Base-by-base conservation (phyloP, 176 grass and related monocot genomes). In the Alopecurus myosuroides region DNA sequence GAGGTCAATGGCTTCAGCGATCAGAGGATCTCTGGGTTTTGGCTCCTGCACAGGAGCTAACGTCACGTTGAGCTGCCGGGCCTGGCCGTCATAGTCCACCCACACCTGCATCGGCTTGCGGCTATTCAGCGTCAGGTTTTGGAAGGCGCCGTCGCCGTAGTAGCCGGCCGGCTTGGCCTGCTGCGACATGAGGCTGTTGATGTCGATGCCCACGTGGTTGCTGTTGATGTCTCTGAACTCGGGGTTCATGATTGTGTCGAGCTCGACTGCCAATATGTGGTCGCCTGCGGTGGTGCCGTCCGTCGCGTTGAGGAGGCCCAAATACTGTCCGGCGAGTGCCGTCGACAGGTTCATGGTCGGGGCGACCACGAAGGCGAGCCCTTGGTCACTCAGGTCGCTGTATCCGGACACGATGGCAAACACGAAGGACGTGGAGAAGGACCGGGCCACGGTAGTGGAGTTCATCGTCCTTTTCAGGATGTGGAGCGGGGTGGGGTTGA, bases 151-250 rank as follows among this genome's bases (percentile, higher is more conserved):
- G 25, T 61, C 30, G 1, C 12, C 37, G 35, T 35, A 58, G 78
- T 75, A 68, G 2, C 55, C 79, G 3, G 34, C 85, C n/a, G 19
- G 10, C 18, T 22, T 1, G 9, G 78, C 42, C 30, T 34, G 28
- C 39, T 10, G 7, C 41, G 85, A 87, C 40, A 1, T 66, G 51
- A 97, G 70, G 84, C 73, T 87, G 33, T 96, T 81, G 60, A 91
- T 35, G 64, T 97, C 86, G 71, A 96, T 85, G 19, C 94, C 91
- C 12, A 94, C 82, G 49, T 90, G 87, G 73, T 94, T 94, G 60
- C 61, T 74, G 70, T 77, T 34, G 52, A 82, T 75, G 69, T 87
- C 85, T 0, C 1, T 0, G 25, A 82, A 76, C 28, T 82, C 78
- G 4, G 23, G 22, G 58, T 39, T 68, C 58, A 52, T 7, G 30